These are phyloP conservation scores for Suhomyces chickasaworum DNA, from an alignment of 1,139 yeast genomes.

Conservation along the genomic window DNA sequence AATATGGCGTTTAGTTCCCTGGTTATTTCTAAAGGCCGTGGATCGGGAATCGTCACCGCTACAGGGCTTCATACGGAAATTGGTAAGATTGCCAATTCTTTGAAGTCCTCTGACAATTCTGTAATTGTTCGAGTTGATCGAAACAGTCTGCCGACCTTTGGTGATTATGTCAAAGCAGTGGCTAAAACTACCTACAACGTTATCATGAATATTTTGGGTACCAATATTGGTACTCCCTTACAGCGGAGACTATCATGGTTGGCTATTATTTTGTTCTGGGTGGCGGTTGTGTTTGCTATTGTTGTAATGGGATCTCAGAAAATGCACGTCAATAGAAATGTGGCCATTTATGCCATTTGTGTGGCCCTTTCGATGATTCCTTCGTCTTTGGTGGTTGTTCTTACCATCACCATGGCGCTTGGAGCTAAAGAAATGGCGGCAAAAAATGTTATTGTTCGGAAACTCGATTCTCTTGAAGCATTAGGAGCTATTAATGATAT, in stretches of 20 bases:
- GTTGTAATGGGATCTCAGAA: conserved; percentile 80
- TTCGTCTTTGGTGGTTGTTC: conserved; percentile 75
- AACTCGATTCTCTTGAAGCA: conserved; percentile 77
- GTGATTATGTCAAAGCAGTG: conserved; percentile 19
- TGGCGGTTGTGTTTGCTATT: conserved; percentile 76
- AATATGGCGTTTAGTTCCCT: conserved; percentile 77
- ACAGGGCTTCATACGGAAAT: conserved; percentile 77
- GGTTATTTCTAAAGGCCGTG: conserved; percentile 76
- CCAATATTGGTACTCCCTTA: conserved; percentile 76
- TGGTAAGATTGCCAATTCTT: conserved; percentile 72
- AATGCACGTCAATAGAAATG: conserved; percentile 65
- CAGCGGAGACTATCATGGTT: conserved; percentile 68
- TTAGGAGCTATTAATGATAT: conserved; percentile 79
- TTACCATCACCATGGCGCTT: conserved; percentile 84
- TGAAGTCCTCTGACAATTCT: conserved; percentile 36
- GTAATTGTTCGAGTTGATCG: conserved; percentile 31
- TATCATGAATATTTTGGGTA: conserved; percentile 71
- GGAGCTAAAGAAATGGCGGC: conserved; percentile 80
- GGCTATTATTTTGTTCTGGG: conserved; percentile 65
- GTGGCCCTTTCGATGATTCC: conserved; percentile 86
- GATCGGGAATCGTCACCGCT: conserved; percentile 63
- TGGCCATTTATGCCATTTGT: conserved; percentile 81
- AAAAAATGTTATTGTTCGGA: conserved; percentile 73
- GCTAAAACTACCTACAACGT: conserved; percentile 29
- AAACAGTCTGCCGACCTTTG: conserved; percentile 15